Evolutionary conservation across 2,329 filamentous ascomycete species (phyloP), one percentile per base, ranked within the genome.

Genomic region (Sporothrix pseudoabietina): DNA sequence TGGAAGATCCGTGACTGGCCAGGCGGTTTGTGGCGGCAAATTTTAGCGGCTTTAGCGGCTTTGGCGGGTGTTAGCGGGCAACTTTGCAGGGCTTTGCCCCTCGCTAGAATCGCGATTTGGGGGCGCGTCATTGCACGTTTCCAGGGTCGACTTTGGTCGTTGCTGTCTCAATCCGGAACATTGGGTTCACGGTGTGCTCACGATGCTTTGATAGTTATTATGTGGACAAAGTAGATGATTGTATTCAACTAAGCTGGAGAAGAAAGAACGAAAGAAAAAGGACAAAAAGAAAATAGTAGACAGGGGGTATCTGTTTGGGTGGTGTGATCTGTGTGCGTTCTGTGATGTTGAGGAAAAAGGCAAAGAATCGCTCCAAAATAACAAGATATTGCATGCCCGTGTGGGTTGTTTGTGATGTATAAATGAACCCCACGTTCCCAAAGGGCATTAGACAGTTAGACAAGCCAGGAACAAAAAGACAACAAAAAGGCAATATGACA

Each of bases 291-390:
- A 65, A 65, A 65, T 26, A 26, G n/a, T 39, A 63, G 39, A 65
- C 59, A 30, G 39, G 59, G 39, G 39, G 61, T 66, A 66, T 47
- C 61, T 66, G 61, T 65, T 65, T 22, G 61, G 30, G 39, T 22
- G 7, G 39, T 55, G 22, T 19, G 61, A 30, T 35, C 19, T 44
- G 39, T 44, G 22, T 66, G 61, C 41, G 61, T 66, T 30, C 61
- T 66, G 39, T 19, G 22, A 44, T 4, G 39, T 44, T 26, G 22
- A 19, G 4, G 16, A 66, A 30, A 22, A 47, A 6, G n/a, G 61
- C 1, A 12, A 30, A 30, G 12, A 30, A 47, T 66, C 41, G 61
- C 39, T 66, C 61, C 61, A 66, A 8, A 47, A 49, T 16, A 39
- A 61, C 57, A 61, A 61, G 32, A 61, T n/a, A 61, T 6, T 41